A percentile compares a stretch with the other conserved stretches of the same genome.
phyloP scores from a whole-genome alignment of 148 eudicot genomes.

The Hydrangea macrophylla region DNA sequence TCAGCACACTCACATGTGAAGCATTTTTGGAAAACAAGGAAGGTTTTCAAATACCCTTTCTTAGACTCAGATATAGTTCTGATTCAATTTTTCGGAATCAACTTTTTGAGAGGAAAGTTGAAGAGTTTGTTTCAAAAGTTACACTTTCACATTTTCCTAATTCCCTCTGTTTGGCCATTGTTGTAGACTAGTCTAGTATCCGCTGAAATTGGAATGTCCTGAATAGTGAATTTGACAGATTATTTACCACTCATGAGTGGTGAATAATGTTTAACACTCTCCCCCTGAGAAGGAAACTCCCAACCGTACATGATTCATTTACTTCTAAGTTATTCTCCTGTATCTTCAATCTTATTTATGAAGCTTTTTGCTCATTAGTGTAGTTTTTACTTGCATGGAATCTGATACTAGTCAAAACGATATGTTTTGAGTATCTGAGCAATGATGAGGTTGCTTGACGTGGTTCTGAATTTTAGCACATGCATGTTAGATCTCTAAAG shows the following conservation, averaged over 20 bases:
- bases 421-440: neutral
- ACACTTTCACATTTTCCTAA: too few relatives aligned
- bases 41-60: neutral
- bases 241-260: neutral
- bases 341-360: neutral
- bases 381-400: neutral
- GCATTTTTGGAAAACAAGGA: too few relatives aligned
- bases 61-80: neutral
- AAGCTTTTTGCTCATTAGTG: neutral
- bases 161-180: too few relatives aligned
- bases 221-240: constrained; percentile 7
- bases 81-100: neutral
- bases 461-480: neutral
- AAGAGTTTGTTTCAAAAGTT: neutral
- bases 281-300: neutral
- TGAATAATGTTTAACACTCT: too few relatives aligned
- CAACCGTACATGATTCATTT: neutral
- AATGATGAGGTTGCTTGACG: neutral
- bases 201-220: neutral
- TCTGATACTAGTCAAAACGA: neutral
- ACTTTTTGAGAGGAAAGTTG: neutral
- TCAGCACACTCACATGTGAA: too few relatives aligned
- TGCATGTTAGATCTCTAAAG: neutral
- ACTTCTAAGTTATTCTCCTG: neutral
- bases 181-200: neutral